Conservation (phyloP, 2,329 filamentous ascomycete species). For the Hypoxylon sp. region DNA sequence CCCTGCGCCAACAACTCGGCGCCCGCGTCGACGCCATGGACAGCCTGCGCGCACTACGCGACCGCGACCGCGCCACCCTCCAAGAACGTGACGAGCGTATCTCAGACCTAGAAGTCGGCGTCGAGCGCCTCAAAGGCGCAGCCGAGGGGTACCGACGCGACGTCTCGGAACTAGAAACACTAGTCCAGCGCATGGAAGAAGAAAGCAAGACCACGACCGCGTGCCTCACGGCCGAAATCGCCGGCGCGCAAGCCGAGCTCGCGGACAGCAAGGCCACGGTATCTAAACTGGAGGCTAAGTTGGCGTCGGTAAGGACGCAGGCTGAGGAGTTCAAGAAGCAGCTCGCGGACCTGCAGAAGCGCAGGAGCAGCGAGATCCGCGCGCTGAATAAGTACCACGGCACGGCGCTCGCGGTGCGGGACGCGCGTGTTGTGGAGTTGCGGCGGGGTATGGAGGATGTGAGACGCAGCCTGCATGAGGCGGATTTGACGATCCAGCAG, state of each 20-base stretch:
- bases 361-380: constrained; percentile 47
- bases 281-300: constrained; percentile 60
- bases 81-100: constrained; percentile 57
- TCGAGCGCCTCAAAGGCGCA: constrained; percentile 65
- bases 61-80: constrained; percentile 51
- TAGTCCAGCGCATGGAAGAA: constrained; percentile 64
- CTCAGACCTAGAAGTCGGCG: constrained; percentile 63
- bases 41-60: constrained; percentile 59
- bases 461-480: constrained; percentile 56
- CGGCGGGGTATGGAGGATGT: constrained; percentile 63
- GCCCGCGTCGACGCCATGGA: constrained; percentile 67
- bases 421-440: constrained; percentile 64
- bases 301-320: constrained; percentile 58
- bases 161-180: constrained; percentile 64
- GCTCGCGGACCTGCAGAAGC: constrained; percentile 52
- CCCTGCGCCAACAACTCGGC: constrained; percentile 68
- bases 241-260: constrained; percentile 53
- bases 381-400: constrained; percentile 60
- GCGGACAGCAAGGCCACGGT: constrained; percentile 52
- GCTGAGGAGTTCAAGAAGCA: constrained; percentile 57
- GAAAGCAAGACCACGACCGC: constrained; percentile 53
- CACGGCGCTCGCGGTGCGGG: constrained; percentile 63
- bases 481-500: constrained; percentile 61
- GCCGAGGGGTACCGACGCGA: constrained; percentile 67
- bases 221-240: constrained; percentile 53